Evolutionary conservation across 1,139 yeast genomes (phyloP).

Genomic region (Protomyces macrosporus): DNA sequence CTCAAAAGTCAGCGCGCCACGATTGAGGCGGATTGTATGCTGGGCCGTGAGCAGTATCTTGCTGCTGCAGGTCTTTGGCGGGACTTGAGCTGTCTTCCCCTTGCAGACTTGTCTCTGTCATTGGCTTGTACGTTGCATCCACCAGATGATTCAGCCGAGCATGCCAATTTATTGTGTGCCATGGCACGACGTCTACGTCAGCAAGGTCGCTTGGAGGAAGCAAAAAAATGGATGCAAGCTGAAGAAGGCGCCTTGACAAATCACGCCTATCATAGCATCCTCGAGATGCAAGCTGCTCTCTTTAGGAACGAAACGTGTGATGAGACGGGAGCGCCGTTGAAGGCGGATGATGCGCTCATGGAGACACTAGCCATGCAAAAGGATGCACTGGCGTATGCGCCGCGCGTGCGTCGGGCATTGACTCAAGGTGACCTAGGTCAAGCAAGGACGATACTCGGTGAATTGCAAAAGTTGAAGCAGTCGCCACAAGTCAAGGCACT

Average conservation of each 20-base stretch:
- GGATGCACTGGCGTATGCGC: not conserved
- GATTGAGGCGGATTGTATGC: not conserved
- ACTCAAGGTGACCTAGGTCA: not conserved
- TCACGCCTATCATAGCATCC: not conserved
- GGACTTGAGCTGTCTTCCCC: not conserved
- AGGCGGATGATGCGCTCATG: not conserved
- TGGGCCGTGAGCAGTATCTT: not conserved
- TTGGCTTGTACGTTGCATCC: not conserved
- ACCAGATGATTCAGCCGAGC: not conserved
- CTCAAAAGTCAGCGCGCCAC: not conserved
- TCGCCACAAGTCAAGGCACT: not conserved
- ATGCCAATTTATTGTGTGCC: not conserved
- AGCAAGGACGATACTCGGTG: not conserved
- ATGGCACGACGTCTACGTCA: not conserved
- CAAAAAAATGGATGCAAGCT: not conserved
- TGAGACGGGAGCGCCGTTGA: not conserved
- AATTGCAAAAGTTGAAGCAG: not conserved
- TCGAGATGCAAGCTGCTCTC: constrained; percentile 1
- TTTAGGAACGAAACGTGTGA: not conserved
- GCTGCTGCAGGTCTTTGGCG: not conserved
- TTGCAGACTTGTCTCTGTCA: not conserved
- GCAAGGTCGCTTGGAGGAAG: not conserved
- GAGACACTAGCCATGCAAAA: constrained; percentile 3
- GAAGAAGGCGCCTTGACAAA: not conserved
- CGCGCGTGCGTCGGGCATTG: constrained; percentile 10